These are phyloP conservation scores for Phaffomyces opuntiae DNA, from an alignment of 805 yeast genomes.

Conservation along the genomic window DNA sequence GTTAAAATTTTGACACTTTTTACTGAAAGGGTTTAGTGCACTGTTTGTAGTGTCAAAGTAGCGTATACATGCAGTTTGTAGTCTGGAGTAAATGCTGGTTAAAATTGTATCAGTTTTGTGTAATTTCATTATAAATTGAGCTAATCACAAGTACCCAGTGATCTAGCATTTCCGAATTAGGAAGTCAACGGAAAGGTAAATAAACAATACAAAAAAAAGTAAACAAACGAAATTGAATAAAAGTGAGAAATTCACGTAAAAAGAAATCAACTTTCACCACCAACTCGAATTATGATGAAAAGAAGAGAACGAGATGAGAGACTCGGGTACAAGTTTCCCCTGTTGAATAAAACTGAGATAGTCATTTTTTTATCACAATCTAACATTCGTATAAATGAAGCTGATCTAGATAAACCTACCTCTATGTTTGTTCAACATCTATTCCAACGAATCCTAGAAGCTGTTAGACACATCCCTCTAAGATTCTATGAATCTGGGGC, in stretches of 20 bases:
- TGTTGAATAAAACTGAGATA: conserved; percentile 53
- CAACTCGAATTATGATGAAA: neutral
- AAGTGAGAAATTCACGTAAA: neutral
- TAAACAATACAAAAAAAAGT: neutral
- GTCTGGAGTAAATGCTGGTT: neutral
- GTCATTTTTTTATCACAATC: conserved; percentile 54
- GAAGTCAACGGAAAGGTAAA: neutral
- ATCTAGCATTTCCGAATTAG: neutral
- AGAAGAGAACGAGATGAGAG: conserved; percentile 31
- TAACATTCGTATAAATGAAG: conserved; percentile 55
- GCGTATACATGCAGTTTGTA: no score
- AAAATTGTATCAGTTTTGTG: neutral
- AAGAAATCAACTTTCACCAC: neutral
- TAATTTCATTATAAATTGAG: neutral
- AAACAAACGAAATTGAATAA: neutral
- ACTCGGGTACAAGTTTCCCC: conserved; percentile 35
- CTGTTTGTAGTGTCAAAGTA: no score
- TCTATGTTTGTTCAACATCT: conserved; percentile 46
- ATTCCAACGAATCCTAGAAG: conserved; percentile 55
- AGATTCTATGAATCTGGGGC: no score
- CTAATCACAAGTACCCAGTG: neutral
- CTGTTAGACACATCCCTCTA: conserved; percentile 43
- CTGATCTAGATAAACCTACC: conserved; percentile 50
- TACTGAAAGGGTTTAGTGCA: no score
- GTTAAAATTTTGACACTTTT: no score